These are phyloP conservation scores for Exophiala sp. DNA, from an alignment of 2,329 filamentous ascomycete genomes.

Conservation along the genomic window DNA sequence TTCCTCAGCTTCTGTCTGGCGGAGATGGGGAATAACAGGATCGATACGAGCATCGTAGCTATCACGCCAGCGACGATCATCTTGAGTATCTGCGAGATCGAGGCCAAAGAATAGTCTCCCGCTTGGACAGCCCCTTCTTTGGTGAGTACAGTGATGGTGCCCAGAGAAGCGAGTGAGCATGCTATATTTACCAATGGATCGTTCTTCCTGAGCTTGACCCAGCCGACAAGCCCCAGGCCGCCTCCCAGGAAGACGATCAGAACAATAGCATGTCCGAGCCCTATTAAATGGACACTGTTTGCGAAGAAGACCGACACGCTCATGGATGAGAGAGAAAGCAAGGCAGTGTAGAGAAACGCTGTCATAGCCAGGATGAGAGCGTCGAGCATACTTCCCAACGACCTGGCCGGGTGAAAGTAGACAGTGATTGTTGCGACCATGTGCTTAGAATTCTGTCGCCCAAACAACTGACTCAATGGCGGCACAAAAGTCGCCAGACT, in stretches of 20 bases:
- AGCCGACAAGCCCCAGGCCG: constrained; percentile 79
- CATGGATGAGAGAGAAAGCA: constrained; percentile 80
- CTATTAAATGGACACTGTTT: constrained; percentile 57
- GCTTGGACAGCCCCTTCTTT: constrained; percentile 84
- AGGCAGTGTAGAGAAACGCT: constrained; percentile 70
- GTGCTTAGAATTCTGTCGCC: constrained; percentile 84
- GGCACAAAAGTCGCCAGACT: constrained; percentile 80
- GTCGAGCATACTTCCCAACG: constrained; percentile 83
- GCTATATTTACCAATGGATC: constrained; percentile 77
- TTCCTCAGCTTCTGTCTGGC: constrained; percentile 67
- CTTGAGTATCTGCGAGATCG: constrained; percentile 74
- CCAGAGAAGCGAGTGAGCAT: constrained; percentile 78
- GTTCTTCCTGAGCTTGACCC: constrained; percentile 74
- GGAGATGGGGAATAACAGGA: constrained; percentile 71
- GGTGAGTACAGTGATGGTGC: constrained; percentile 82
- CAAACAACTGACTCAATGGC: constrained; percentile 65
- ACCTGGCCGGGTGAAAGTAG: constrained; percentile 86
- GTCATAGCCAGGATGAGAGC: constrained; percentile 69
- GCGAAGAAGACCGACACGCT: constrained; percentile 76
- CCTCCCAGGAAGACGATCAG: constrained; percentile 78
- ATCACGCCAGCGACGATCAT: constrained; percentile 75
- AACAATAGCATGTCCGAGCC: constrained; percentile 70
- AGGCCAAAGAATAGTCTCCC: constrained; percentile 72
- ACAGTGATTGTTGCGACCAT: constrained; percentile 90
- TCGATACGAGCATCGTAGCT: constrained; percentile 65